Evolutionary conservation across 2,329 filamentous ascomycete species (phyloP), one percentile per base, ranked within the genome.

Genomic region (Dactylellina sp.): DNA sequence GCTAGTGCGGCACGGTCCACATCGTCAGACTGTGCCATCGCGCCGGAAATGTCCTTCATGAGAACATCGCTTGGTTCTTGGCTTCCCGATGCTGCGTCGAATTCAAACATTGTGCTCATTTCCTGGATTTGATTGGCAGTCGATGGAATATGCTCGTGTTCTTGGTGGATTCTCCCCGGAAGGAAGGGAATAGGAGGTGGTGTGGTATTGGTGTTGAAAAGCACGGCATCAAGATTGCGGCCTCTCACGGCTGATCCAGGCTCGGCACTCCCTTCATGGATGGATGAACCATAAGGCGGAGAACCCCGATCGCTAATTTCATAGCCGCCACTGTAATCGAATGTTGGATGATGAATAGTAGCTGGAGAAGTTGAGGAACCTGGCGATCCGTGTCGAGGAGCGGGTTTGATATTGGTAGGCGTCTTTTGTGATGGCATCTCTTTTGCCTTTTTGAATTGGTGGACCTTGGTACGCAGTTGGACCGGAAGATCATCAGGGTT

Each of bases 401-500:
- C 79, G 11, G 80, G 79, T 56, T 81, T 80, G 7, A 81, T 76
- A 46, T 77, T 74, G 56, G 80, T 79, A 0, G 80, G 78, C 39
- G 74, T 75, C 40, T 80, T 78, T 22, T 75, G 76, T 25, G 71
- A 75, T 2, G 76, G 72, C 16, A 71, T 75, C n/a, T 76, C 32
- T 66, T 75, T 74, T 80, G 93, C 93, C 24, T 91, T 88, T 75
- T 91, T 91, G 4, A 89, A 81, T 75, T 86, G 88, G 75, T 90
- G 89, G 0, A 89, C 89, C 80, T 96, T 96, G 2, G 91, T 88
- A 76, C 91, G 89, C 75, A 93, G 86, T 77, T 91, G 88, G 75
- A 93, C 89, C 0, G 95, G 95, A 2, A 99, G 85, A 77, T 97
- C 91, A 61, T 98, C 94, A 0, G 92, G 92, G 77, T 96, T 92